Base-by-base conservation (phyloP, 441 rosid species). In the Theobroma grandiflorum region DNA sequence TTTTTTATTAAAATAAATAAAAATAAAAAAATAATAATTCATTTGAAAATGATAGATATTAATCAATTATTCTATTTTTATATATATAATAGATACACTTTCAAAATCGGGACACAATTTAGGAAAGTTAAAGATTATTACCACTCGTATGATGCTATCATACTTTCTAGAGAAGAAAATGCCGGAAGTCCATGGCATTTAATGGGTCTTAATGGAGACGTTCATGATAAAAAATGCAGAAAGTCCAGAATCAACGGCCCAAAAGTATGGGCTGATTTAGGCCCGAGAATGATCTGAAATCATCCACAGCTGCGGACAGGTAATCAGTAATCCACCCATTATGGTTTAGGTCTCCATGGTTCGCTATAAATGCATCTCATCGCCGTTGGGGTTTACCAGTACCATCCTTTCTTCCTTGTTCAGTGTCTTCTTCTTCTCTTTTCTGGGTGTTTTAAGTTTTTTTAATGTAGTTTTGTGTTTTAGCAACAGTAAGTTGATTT, bases 281-380 rank as follows among this genome's bases (percentile, higher is more conserved):
- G 62, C 45, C 75, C 75, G n/a, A 49, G 40, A 26, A 12, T 45
- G n/a, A 68, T 1, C 38, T 22, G 55, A 42, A 42, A 68, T 35
- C 72, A 68, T 0, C 33, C 37, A 43, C 4, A 11, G n/a, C 16
- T 31, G 26, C 5, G 71, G 15, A 15, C 1, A 4, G 14, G 12
- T 14, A 63, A 50, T 71, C 22, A 22, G 2, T 7, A 16, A 16
- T 8, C n/a, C 8, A 12, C 55, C 40, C 10, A 14, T 52, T 72
- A 72, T 62, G 75, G 75, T 72, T 72, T 72, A 3, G 31, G 10
- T 18, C 52, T 67, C 72, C 50, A 8, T n/a, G 1, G 3, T 42
- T 72, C 62, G 33, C 75, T 72, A 72, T 72, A 72, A 50, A 72
- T 33, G 16, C 0, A 49, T 33, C 12, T 9, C 42, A 33, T 70